Percentiles rank a stretch among this genome's conserved stretches.
Conservation (phyloP, 352 stramenopile genomes). For the Pythium insidiosum region DNA sequence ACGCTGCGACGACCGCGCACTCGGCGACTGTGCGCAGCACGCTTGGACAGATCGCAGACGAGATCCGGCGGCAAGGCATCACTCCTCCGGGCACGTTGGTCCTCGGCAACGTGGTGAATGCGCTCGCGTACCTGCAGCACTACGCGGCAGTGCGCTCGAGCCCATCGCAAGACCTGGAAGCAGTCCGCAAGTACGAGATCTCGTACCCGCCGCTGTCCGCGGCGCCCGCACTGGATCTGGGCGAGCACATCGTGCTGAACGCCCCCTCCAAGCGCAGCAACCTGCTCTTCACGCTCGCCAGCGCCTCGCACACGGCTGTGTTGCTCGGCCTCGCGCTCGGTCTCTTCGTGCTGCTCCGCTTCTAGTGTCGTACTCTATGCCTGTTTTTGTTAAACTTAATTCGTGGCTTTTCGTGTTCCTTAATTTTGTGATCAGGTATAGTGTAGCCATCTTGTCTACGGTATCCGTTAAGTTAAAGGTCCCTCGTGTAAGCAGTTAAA, state of each 20-base stretch:
- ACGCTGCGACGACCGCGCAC: conserved; percentile 87
- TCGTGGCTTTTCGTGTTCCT: background rate
- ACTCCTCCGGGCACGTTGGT: conserved; percentile 91
- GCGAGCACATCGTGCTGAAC: conserved; percentile 49
- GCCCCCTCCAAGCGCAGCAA: too few species aligned
- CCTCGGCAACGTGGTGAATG: conserved; percentile 90
- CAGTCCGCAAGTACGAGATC: conserved; percentile 50
- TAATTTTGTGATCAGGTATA: background rate
- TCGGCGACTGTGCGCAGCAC: conserved; percentile 87
- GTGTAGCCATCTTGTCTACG: conserved; percentile 20
- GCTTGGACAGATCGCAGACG: conserved; percentile 84
- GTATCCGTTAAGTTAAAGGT: background rate
- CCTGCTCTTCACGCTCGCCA: too few species aligned
- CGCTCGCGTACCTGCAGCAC: conserved; percentile 56
- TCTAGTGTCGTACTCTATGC: too few species aligned
- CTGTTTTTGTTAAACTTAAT: background rate
- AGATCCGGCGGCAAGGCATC: conserved; percentile 80
- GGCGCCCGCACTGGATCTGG: conserved; percentile 40
- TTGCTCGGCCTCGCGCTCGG: conserved; percentile 20
- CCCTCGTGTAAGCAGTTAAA: background rate
- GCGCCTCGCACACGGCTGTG: too few species aligned
- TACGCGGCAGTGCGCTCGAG: conserved; percentile 39
- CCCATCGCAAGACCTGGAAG: conserved; percentile 13
- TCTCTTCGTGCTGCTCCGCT: too few species aligned
- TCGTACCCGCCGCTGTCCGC: conserved; percentile 46